A percentile compares a stretch with the other conserved stretches of the same genome.
phyloP scores from a whole-genome alignment of 805 yeast genomes.

The Schwanniomyces pseudopolymorphus region DNA sequence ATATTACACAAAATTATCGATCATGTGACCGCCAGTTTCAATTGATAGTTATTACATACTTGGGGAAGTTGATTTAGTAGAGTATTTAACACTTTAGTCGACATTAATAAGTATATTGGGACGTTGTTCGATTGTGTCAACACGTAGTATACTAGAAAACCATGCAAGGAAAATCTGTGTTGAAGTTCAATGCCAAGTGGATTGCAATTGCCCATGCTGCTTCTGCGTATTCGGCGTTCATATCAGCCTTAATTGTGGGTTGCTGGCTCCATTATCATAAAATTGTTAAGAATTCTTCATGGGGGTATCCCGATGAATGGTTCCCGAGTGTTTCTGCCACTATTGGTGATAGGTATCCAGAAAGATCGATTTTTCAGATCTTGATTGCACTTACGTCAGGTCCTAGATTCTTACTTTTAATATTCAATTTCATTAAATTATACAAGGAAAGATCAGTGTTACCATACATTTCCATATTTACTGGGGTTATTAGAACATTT shows the following conservation, averaged over 20 bases:
- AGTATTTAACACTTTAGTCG: not conserved
- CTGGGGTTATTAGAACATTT: conserved; percentile 86
- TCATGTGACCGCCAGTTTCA: not conserved
- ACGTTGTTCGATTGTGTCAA: not conserved
- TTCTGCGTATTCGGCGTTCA: conserved; percentile 72
- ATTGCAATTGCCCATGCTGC: conserved; percentile 72
- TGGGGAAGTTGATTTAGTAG: not conserved
- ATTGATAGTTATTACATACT: not conserved
- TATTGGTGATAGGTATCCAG: conserved; percentile 96
- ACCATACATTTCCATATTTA: conserved; percentile 43
- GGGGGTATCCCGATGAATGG: conserved; percentile 97
- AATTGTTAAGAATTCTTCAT: conserved; percentile 83
- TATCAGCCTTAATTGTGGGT: conserved; percentile 74
- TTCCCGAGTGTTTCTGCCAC: conserved; percentile 97
- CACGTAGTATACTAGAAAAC: not conserved
- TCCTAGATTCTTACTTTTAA: conserved; percentile 73
- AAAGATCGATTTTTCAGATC: conserved; percentile 87
- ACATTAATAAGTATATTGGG: not conserved
- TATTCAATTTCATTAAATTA: conserved; percentile 51
- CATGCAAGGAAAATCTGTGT: not conserved
- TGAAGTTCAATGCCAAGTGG: conserved; percentile 57
- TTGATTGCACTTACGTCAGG: conserved; percentile 92
- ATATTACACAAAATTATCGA: not conserved
- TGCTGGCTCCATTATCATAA: conserved; percentile 77
- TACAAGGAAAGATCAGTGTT: conserved; percentile 33